Evolutionary conservation across 2,329 filamentous ascomycete genomes (phyloP).

Genomic region (Colletotrichum horii): DNA sequence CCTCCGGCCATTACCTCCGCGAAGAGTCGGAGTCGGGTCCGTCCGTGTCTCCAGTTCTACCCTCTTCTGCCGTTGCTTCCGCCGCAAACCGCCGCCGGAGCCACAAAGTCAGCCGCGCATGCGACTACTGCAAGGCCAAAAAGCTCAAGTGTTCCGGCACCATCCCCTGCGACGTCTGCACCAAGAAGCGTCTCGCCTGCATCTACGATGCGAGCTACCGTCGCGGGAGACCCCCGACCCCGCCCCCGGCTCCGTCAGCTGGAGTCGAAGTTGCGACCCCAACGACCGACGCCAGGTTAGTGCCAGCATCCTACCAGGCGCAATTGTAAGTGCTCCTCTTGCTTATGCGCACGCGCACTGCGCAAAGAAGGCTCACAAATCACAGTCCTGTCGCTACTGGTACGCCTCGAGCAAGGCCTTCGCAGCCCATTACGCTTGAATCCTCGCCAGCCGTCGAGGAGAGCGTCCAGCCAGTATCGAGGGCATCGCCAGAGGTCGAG

Average conservation of each 20-base stretch:
- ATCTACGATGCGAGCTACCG: slow-evolving; percentile 40
- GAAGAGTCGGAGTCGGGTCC: neutral
- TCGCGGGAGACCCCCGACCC: slow-evolving; percentile 41
- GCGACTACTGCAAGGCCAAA: slow-evolving; percentile 42
- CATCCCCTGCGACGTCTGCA: slow-evolving; percentile 37
- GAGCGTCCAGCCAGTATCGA: slow-evolving; percentile 10
- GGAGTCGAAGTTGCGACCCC: neutral
- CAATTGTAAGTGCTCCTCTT: neutral
- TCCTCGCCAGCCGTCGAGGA: neutral
- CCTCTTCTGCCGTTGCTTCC: neutral
- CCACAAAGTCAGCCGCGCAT: slow-evolving; percentile 41
- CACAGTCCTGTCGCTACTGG: neutral
- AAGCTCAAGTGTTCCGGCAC: slow-evolving; percentile 43
- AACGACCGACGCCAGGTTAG: neutral
- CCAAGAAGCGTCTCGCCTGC: slow-evolving; percentile 31
- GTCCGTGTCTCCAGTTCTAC: neutral
- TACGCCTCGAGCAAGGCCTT: neutral
- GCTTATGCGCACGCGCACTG: neutral
- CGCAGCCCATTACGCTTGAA: neutral
- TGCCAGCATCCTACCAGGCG: neutral
- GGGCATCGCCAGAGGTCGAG: slow-evolving; percentile 32
- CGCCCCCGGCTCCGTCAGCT: slow-evolving; percentile 24
- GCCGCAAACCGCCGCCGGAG: slow-evolving; percentile 8
- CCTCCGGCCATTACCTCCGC: neutral
- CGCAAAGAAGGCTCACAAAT: neutral